Evolutionary conservation across 176 grass and related monocot species (phyloP).

Genomic region (Avena sativa): DNA sequence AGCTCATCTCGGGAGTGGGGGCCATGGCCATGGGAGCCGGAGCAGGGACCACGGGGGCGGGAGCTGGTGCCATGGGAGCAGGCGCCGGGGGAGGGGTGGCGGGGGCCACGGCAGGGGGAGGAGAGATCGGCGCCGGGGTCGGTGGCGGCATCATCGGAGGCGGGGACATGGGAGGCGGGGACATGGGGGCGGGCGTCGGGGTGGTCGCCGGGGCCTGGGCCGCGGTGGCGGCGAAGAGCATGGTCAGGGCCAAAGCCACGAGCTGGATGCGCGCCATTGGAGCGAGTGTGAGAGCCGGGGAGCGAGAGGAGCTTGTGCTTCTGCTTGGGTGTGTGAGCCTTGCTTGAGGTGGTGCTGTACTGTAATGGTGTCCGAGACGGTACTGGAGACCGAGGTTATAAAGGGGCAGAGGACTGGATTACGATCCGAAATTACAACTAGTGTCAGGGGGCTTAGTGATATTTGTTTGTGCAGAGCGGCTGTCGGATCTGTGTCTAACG

Average conservation of each 20-base stretch:
- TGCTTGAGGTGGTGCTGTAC: constrained; percentile 33
- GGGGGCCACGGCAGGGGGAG: constrained; percentile 18
- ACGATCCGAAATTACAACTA: not conserved
- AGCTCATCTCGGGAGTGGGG: constrained; percentile 31
- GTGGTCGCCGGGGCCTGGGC: constrained; percentile 59
- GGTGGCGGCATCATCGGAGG: constrained; percentile 38
- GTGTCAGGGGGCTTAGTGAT: not conserved
- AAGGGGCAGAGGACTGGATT: constrained; percentile 34
- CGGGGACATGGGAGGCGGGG: constrained; percentile 25
- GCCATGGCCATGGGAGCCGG: constrained; percentile 27
- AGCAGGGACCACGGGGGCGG: not conserved
- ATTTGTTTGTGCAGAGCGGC: not conserved
- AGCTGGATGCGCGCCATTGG: constrained; percentile 62
- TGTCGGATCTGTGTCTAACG: constrained; percentile 32
- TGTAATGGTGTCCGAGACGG: constrained; percentile 47
- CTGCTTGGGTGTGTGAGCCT: not conserved
- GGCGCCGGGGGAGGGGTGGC: constrained; percentile 38
- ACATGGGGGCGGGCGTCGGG: constrained; percentile 46
- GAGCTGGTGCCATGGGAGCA: not conserved
- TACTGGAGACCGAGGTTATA: constrained; percentile 42
- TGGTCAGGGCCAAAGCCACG: constrained; percentile 53
- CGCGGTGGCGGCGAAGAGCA: constrained; percentile 46
- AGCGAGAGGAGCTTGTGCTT: constrained; percentile 21
- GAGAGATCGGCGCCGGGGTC: constrained; percentile 41
- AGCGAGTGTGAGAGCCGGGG: not conserved